Percentiles rank a stretch among this genome's conserved stretches.
Evolutionary conservation across 805 yeast genomes (phyloP).

Genomic region (Pachysolen tannophilus): DNA sequence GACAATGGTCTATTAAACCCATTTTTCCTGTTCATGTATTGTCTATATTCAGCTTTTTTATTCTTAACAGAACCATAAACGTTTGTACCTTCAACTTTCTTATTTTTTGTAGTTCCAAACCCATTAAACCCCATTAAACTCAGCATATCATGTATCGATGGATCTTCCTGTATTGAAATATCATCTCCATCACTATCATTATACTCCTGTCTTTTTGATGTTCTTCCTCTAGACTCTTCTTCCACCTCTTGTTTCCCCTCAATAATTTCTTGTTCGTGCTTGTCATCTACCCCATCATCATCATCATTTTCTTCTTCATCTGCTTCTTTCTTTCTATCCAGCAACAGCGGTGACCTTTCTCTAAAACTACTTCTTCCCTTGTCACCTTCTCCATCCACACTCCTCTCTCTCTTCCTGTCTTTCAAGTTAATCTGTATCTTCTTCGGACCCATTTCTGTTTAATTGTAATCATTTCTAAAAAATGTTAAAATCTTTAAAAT

Average conservation of each 20-base stretch:
- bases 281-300: neutral
- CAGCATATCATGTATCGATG: slow-evolving; percentile 21
- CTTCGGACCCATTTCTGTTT: neutral
- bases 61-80: slow-evolving; percentile 33
- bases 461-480: neutral
- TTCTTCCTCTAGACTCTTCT: neutral
- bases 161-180: neutral
- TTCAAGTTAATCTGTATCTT: neutral
- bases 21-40: slow-evolving; percentile 49
- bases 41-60: slow-evolving; percentile 41
- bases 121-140: slow-evolving; percentile 52
- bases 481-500: too few species aligned
- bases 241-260: neutral
- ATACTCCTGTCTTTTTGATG: neutral
- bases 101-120: slow-evolving; percentile 48
- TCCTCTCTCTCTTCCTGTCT: neutral
- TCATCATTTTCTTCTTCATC: too few species aligned
- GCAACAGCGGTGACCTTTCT: neutral
- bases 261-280: neutral
- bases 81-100: slow-evolving; percentile 41
- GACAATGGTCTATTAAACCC: slow-evolving; percentile 51
- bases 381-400: neutral
- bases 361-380: neutral
- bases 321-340: too few species aligned
- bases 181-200: too few species aligned